These are phyloP conservation scores for Ceratocystis huliohia DNA, from an alignment of 2,329 filamentous ascomycete genomes.

Conservation along the genomic window DNA sequence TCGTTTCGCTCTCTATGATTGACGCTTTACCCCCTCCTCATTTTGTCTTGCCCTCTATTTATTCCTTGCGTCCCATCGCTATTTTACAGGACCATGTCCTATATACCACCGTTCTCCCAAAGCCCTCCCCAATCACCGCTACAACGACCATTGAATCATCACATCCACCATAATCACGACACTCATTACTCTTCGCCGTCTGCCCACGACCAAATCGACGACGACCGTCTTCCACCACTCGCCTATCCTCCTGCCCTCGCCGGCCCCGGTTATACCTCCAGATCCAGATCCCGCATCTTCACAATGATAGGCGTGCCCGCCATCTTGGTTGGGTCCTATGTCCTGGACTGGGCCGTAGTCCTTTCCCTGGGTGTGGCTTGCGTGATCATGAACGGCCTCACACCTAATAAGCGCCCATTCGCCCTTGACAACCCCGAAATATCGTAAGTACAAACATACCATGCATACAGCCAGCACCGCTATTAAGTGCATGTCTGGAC, in stretches of 20 bases:
- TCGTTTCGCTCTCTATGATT: background rate
- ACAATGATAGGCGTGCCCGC: conserved; percentile 18
- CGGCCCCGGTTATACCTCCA: background rate
- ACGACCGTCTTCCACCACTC: conserved; percentile 11
- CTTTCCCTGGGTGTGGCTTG: conserved; percentile 46
- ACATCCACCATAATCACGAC: background rate
- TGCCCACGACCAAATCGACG: background rate
- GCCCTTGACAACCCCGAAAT: conserved; percentile 61
- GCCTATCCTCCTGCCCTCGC: conserved; percentile 8
- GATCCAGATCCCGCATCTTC: background rate
- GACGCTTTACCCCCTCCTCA: background rate
- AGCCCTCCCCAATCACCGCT: conserved; percentile 17
- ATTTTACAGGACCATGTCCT: conserved; percentile 15
- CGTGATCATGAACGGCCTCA: conserved; percentile 44
- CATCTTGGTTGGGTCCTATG: conserved; percentile 47
- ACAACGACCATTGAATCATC: conserved; percentile 4
- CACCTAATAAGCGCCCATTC: conserved; percentile 58
- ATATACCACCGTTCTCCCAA: conserved; percentile 15
- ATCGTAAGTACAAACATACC: conserved; percentile 21
- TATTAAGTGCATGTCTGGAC: background rate
- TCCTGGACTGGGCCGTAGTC: conserved; percentile 62
- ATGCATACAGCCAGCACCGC: background rate
- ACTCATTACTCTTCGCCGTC: background rate
- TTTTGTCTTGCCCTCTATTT: conserved; percentile 2
- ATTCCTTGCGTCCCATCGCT: background rate